Evolutionary conservation across 2,329 filamentous ascomycete species (phyloP).

Genomic region (Tolypocladium sp.): DNA sequence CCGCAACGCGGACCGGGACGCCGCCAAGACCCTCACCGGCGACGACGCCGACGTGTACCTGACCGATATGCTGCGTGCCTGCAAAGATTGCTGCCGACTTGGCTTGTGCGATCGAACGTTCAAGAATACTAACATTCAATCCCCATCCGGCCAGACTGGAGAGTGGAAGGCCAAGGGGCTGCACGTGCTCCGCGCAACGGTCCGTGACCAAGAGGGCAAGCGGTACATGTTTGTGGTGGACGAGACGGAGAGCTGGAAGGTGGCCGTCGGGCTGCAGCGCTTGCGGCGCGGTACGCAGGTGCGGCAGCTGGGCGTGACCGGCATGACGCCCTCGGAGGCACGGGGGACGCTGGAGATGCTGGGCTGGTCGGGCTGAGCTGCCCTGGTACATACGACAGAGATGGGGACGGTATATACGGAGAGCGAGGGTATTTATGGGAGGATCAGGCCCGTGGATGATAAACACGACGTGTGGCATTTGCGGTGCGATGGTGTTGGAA

Average conservation of each 20-base stretch:
- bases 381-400: neutral
- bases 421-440: neutral
- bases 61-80: slow-evolving; percentile 51
- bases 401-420: neutral
- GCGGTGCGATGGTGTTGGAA: slow-evolving; percentile 10
- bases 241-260: slow-evolving; percentile 61
- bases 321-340: slow-evolving; percentile 45
- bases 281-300: slow-evolving; percentile 52
- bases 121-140: slow-evolving; percentile 30
- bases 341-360: slow-evolving; percentile 47
- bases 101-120: slow-evolving; percentile 37
- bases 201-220: slow-evolving; percentile 58
- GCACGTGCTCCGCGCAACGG: slow-evolving; percentile 54
- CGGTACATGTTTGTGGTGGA: slow-evolving; percentile 55
- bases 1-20: slow-evolving; percentile 38
- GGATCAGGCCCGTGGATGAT: neutral
- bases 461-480: neutral
- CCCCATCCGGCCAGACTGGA: slow-evolving; percentile 36
- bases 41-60: slow-evolving; percentile 61
- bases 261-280: slow-evolving; percentile 51
- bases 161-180: slow-evolving; percentile 46
- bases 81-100: slow-evolving; percentile 54
- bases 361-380: slow-evolving; percentile 34
- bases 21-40: slow-evolving; percentile 43
- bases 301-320: slow-evolving; percentile 48